Evolutionary conservation across 2,329 filamentous ascomycete genomes (phyloP), one percentile per base, ranked within the genome.

Genomic region (Aureobasidium sp.): DNA sequence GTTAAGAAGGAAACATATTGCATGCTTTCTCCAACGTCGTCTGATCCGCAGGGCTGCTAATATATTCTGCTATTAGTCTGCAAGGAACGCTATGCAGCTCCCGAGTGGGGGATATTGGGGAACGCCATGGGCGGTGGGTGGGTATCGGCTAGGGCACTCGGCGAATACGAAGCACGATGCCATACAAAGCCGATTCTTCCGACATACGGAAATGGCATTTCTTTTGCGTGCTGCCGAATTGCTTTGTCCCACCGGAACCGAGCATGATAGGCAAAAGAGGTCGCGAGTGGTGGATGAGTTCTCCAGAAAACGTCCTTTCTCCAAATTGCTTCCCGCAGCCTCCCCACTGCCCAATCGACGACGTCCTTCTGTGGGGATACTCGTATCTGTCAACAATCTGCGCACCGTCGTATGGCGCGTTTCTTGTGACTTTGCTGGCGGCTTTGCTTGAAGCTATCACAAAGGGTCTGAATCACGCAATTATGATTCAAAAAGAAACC

Each of bases 251-350:
- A 37, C 27, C 25, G 25, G 27, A 33, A 43, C 51, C 38, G 23
- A 21, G 27, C 27, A 21, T n/a, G 27, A 23, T 43, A 31, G 51
- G 37, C 38, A 43, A 31, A 33, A 33, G 27, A 42, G 25, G 9
- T 49, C 5, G 23, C 35, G 37, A 29, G 23, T 29, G 33, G 29
- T 19, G 50, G 25, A 46, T 17, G 23, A 7, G 27, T 49, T 21
- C 25, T 49, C 45, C 27, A 40, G 49, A 9, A 53, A 43, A 43
- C 27, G 9, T 43, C 38, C 27, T 19, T 27, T 33, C 51, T 55
- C 49, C 49, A 53, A 33, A 40, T 53, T 40, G 33, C 49, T 55
- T 55, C 51, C 51, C 38, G 50, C 37, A 54, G 7, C n/a, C 23
- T 21, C 29, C 50, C 37, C 37, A 43, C 23, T 21, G 19, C 50